These are phyloP conservation scores for Penicillium polonicum DNA, from an alignment of 2,329 filamentous ascomycete genomes.

Conservation along the genomic window DNA sequence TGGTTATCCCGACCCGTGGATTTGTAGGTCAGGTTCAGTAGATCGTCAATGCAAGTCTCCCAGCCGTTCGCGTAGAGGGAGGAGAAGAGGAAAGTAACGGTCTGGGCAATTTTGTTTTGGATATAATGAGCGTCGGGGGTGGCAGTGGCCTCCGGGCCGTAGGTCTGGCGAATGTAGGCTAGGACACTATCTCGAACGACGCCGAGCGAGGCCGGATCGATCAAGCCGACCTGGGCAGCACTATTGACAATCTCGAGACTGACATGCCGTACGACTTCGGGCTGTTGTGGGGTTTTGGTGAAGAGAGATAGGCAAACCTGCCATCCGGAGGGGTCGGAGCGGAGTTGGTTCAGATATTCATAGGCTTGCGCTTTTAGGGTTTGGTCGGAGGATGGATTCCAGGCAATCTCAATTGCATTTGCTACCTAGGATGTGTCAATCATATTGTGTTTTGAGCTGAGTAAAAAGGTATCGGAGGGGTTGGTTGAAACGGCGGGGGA, in stretches of 20 bases:
- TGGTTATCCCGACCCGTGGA: slow-evolving; percentile 66
- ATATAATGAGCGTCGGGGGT: slow-evolving; percentile 70
- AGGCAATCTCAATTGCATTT: slow-evolving; percentile 93
- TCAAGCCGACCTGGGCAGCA: slow-evolving; percentile 74
- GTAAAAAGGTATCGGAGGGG: slow-evolving; percentile 11
- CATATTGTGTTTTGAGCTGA: slow-evolving; percentile 8
- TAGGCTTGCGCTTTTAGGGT: slow-evolving; percentile 73
- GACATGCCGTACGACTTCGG: slow-evolving; percentile 83
- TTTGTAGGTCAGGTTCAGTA: slow-evolving; percentile 70
- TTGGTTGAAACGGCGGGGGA: slow-evolving; percentile 15
- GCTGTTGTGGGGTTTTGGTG: slow-evolving; percentile 69
- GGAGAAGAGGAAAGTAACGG: slow-evolving; percentile 89
- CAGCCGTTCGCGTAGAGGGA: slow-evolving; percentile 81
- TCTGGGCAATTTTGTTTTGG: slow-evolving; percentile 97
- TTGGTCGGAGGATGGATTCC: slow-evolving; percentile 73
- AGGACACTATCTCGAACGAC: slow-evolving; percentile 80
- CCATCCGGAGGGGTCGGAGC: slow-evolving; percentile 81
- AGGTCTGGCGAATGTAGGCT: slow-evolving; percentile 74
- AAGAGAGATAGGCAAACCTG: slow-evolving; percentile 86
- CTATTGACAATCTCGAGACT: slow-evolving; percentile 92
- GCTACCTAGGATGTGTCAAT: slow-evolving; percentile 63
- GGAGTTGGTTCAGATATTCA: slow-evolving; percentile 65
- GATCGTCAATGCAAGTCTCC: slow-evolving; percentile 88
- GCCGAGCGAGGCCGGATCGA: slow-evolving; percentile 69
- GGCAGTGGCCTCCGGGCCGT: slow-evolving; percentile 57